Evolutionary conservation across 192 early-diverging fungal genomes (phyloP).

Genomic region (Backusella mclennaniae): DNA sequence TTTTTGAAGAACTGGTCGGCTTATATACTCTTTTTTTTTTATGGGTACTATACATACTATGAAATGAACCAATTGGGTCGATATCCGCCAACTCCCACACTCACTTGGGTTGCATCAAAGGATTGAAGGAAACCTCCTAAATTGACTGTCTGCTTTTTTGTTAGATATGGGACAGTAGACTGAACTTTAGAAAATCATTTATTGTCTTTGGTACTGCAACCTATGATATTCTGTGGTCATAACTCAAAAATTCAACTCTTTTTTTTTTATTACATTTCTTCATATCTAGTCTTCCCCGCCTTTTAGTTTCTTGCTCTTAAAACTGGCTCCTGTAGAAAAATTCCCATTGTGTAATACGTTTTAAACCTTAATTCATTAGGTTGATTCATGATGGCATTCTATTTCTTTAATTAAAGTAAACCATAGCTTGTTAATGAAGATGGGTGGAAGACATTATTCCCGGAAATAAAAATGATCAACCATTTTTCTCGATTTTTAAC

Average conservation of each 20-base stretch:
- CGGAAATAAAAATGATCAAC: background rate
- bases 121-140: background rate
- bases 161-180: background rate
- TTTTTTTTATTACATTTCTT: background rate
- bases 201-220: background rate
- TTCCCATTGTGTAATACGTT: background rate
- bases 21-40: background rate
- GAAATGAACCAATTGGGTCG: background rate
- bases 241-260: background rate
- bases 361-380: background rate
- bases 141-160: background rate
- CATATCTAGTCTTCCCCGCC: background rate
- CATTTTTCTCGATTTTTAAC: background rate
- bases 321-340: background rate
- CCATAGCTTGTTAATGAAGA: no score
- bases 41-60: background rate
- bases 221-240: background rate
- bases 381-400: background rate
- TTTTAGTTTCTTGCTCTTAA: background rate
- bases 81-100: constrained; percentile 7
- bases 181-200: background rate
- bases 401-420: background rate
- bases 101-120: background rate
- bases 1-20: background rate
- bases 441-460: background rate